Conservation (phyloP, 2,329 filamentous ascomycete genomes). For the Dryadomyces quercus-mongolicae region DNA sequence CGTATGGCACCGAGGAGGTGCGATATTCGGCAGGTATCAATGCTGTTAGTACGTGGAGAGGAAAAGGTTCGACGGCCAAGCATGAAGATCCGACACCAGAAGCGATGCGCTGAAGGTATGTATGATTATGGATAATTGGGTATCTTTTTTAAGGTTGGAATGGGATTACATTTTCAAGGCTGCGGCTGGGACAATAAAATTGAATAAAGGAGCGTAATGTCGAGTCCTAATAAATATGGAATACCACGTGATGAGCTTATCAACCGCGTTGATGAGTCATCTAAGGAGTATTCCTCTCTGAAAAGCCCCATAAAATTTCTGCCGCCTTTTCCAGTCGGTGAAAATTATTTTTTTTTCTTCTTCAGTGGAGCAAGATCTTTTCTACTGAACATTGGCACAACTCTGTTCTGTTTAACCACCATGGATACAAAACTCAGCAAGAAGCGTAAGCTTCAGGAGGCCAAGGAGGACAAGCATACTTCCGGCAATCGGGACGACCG, state of each 20-base stretch:
- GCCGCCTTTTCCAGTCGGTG: constrained; percentile 3
- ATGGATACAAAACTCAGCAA: constrained; percentile 19
- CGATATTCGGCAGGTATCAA: constrained; percentile 83
- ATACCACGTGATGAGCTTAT: neutral
- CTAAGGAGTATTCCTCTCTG: neutral
- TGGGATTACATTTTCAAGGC: neutral
- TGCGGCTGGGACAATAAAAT: neutral
- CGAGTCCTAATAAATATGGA: neutral
- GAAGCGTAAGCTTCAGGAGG: constrained; percentile 24
- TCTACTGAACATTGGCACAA: neutral
- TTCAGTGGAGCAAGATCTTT: neutral
- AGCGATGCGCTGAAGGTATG: constrained; percentile 10
- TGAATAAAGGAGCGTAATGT: neutral
- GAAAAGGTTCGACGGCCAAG: constrained; percentile 84
- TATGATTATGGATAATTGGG: neutral
- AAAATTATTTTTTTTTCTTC: constrained; percentile 1
- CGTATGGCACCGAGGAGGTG: constrained; percentile 86
- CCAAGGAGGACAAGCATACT: constrained; percentile 12
- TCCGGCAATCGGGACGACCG: constrained; percentile 2
- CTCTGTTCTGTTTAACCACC: neutral
- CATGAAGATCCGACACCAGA: constrained; percentile 52
- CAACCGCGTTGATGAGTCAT: too few species aligned
- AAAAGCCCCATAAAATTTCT: constrained; percentile 2
- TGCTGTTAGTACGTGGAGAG: constrained; percentile 91
- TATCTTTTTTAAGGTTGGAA: neutral